Evolutionary conservation across 805 yeast species (phyloP), one percentile per base, ranked within the genome.

Genomic region (Clavispora phyllophila): DNA sequence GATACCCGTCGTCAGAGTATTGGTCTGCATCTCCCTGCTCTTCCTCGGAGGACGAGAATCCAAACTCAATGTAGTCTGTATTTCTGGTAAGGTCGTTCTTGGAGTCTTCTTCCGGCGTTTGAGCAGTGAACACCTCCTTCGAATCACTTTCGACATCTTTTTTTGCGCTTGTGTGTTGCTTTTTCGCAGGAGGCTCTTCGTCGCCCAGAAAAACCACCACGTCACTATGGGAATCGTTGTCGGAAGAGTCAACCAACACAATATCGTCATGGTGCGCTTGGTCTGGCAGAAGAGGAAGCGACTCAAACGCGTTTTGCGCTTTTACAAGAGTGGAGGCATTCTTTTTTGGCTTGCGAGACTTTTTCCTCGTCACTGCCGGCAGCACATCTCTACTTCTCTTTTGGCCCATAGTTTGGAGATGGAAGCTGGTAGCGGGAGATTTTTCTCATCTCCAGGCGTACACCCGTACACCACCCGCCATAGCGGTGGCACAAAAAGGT

Each of bases 31-130:
- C 55, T 4, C 51, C 55, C 8, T 50, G 51, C 6, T 58, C 65
- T 2, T 64, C 70, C 5, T 66, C 77, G 7, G 75, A 73, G 1
- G 76, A 72, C 5, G 70, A 63, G 40, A 72, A 68, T 12, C 76
- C 82, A 56, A 79, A 77, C 10, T 74, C 79, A 17, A 79, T 79
- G 49, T 73, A 79, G 43, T 79, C 83, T 39, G 65, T 68, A 44
- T 76, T 74, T 29, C 66, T 63, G 2, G 74, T 54, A 4, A 75
- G 56, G 31, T 65, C 75, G 44, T 73, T 71, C 15, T 41, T 46
- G 6, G 45, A 12, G 29, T 43, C 53, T 40, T 49, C 41, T 41
- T 29, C 13, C 13, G 33, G 33, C 7, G n/a, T 10, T 13, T 28
- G 18, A n/a, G 33, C 19, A 4, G 33, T 29, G 13, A 9, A 29